Evolutionary conservation across 768 basidiomycete species (phyloP).

Genomic region (Termitomyces sp.): DNA sequence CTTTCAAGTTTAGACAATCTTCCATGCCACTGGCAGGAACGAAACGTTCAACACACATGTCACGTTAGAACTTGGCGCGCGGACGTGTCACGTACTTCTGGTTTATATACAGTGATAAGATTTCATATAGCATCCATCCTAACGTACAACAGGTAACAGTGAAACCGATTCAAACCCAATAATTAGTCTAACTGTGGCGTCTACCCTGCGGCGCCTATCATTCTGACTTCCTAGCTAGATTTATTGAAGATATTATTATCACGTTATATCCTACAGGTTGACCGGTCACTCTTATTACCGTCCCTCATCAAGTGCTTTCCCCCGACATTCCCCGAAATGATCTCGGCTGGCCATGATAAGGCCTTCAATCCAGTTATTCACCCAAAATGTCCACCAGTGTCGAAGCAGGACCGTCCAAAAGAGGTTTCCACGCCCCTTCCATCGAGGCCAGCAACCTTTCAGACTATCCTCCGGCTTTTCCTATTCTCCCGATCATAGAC

Average conservation of each 20-base stretch:
- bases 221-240: too few relatives aligned
- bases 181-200: background rate
- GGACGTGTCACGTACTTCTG: background rate
- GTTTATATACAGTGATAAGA: background rate
- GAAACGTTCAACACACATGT: background rate
- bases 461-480: background rate
- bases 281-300: background rate
- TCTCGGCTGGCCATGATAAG: background rate
- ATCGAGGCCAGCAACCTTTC: background rate
- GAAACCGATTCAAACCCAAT: background rate
- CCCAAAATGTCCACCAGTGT: background rate
- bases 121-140: background rate
- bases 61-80: background rate
- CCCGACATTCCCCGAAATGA: background rate
- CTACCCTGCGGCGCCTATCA: background rate
- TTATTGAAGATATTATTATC: background rate
- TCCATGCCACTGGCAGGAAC: background rate
- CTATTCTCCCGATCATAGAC: background rate
- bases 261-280: background rate
- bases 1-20: too few relatives aligned
- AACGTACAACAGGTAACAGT: background rate
- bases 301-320: background rate
- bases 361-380: background rate
- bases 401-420: background rate
- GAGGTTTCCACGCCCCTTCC: background rate